Base-by-base conservation (phyloP, 2,329 filamentous ascomycete species). In the Apiospora malaysiana region DNA sequence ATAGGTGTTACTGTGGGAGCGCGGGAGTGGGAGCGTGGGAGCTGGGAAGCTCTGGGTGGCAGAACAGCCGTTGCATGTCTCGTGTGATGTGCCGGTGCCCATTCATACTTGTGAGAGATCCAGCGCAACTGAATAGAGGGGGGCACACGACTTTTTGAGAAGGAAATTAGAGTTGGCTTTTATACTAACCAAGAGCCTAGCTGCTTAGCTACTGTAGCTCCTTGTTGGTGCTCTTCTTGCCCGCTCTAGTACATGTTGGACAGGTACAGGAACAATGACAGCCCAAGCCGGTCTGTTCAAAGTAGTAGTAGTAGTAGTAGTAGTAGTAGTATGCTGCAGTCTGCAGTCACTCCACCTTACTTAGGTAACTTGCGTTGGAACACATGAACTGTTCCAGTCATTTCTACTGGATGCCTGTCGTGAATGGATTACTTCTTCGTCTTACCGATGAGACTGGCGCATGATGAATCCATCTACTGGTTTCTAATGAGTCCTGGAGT, bases 61-160 rank as follows among this genome's bases (percentile, higher is more conserved):
- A 78, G 77, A 79, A 82, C 76, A 76, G 78, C 79, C 75, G 79
- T 78, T 81, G 81, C 79, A 76, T 80, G 79, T 81, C 81, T 83
- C 80, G 81, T 83, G 81, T 83, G 76, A 76, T 80, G 71, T 76
- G 56, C 56, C 56, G 56, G 56, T 63, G 56, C 56, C 56, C 56
- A 63, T 63, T 63, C 56, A 63, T 40, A 40, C 32, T 23, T 40
- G 56, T 40, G 56, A 63, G 56, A 40, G 56, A 63, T 40, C 10
- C 56, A 63, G n/a, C 12, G 40, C 32, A 40, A 40, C n/a, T 76
- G 74, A 76, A 79, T 76, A 76, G 78, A 79, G 79, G 78, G 79
- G 78, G 80, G 77, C 74, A 78, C 74, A 72, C 27, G 56, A 37
- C 51, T 59, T 59, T 45, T 66, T 25, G n/a, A 23, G 40, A 23